A percentile compares a stretch with the other conserved stretches of the same genome.
These are phyloP conservation scores for Rhizophagus prolifer DNA, from an alignment of 192 early-diverging fungal genomes.

Conservation along the genomic window DNA sequence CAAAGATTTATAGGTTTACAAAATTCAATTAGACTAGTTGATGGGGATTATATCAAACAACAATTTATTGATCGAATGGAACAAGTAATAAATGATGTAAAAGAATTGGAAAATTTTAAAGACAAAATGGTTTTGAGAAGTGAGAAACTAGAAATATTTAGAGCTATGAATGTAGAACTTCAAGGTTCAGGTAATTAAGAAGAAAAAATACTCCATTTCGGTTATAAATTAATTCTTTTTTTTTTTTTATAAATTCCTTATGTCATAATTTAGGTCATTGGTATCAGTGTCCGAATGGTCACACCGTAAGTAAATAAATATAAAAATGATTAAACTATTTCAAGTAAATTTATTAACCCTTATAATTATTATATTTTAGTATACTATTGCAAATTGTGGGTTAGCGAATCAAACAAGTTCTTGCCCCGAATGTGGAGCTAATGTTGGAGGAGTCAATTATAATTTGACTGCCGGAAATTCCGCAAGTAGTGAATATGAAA, in stretches of 20 bases:
- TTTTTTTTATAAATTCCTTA: not conserved
- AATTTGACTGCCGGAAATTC: not conserved
- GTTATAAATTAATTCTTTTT: too few species aligned
- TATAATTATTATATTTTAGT: not conserved
- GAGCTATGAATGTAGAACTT: not conserved
- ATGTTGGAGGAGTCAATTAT: not conserved
- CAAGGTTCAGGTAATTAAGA: not conserved
- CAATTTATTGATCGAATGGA: not conserved
- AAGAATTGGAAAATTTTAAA: not conserved
- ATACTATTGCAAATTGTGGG: constrained; percentile 10
- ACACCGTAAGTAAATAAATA: not conserved
- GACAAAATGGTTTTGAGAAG: not conserved
- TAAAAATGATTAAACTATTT: not conserved
- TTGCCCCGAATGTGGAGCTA: not conserved
- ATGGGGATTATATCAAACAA: not conserved
- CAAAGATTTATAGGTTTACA: not conserved
- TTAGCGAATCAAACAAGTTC: not conserved
- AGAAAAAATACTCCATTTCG: not conserved
- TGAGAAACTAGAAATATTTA: constrained; percentile 13
- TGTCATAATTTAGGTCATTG: not conserved
- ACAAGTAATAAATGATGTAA: not conserved
- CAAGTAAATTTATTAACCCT: not conserved
- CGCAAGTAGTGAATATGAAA: not conserved
- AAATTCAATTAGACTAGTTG: not conserved
- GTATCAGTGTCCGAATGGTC: not conserved